These are phyloP conservation scores for Colletotrichum spinosum DNA, from an alignment of 2,329 filamentous ascomycete genomes.

Conservation along the genomic window DNA sequence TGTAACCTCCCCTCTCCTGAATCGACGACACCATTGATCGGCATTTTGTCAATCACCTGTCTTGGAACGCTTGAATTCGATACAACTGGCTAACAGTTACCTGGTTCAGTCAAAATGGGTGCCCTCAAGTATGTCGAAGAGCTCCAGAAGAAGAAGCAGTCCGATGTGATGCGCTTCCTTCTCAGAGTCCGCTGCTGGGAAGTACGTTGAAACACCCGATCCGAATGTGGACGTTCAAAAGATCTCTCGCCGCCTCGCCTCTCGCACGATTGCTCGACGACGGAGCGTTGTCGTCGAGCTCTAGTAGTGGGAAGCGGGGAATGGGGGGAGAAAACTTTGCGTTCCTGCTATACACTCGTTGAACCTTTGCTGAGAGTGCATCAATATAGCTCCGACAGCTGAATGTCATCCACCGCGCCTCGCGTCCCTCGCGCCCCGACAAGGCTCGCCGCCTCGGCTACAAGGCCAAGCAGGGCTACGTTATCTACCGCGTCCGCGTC, in stretches of 20 bases:
- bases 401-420: conserved; percentile 99
- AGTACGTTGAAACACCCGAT: conserved; percentile 74
- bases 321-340: conserved; percentile 45
- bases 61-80: not conserved
- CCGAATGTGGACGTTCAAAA: conserved; percentile 44
- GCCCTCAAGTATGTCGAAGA: conserved; percentile 99
- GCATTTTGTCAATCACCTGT: not conserved
- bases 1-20: conserved; percentile 41
- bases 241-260: no score
- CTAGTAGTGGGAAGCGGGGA: conserved; percentile 23
- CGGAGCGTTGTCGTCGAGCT: not conserved
- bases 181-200: conserved; percentile 99
- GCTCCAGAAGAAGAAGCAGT: conserved; percentile 99
- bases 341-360: conserved; percentile 97
- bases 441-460: conserved; percentile 99
- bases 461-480: conserved; percentile 99
- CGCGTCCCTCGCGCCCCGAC: conserved; percentile 97
- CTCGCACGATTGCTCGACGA: no score
- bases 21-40: not conserved
- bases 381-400: conserved; percentile 99
- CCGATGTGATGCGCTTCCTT: conserved; percentile 99
- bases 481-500: conserved; percentile 99
- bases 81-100: conserved; percentile 39
- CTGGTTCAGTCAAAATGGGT: conserved; percentile 82
- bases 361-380: conserved; percentile 99